Conservation (phyloP, 2,329 filamentous ascomycete species). For the Diaporthe citriasiana region DNA sequence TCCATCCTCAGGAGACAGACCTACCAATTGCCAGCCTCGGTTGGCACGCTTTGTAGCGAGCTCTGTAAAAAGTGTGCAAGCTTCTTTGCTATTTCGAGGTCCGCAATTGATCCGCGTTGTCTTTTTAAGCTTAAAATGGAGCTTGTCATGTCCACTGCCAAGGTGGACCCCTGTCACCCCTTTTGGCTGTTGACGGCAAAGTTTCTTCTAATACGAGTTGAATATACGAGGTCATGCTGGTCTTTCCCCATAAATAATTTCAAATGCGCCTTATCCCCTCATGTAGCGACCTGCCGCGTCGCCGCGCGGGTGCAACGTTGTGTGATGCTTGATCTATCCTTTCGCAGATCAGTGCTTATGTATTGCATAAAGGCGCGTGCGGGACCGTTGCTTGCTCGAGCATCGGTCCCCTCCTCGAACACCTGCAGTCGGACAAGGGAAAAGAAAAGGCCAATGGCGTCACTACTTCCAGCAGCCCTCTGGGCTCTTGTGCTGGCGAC, state of each 20-base stretch:
- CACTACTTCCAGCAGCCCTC: conserved; percentile 14
- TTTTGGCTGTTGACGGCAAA: neutral
- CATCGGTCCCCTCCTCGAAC: neutral
- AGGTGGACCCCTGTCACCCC: neutral
- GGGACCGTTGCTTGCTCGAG: neutral
- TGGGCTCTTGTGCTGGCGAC: conserved; percentile 21
- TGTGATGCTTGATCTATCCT: conserved; percentile 2
- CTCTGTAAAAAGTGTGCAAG: conserved; percentile 8
- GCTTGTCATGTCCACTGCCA: conserved; percentile 21
- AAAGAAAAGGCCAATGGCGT: neutral
- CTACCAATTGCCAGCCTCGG: neutral
- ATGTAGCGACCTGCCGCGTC: neutral
- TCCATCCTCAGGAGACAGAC: conserved; percentile 40
- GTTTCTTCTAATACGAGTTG: conserved; percentile 11
- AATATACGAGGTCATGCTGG: conserved; percentile 12
- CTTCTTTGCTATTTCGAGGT: conserved; percentile 21
- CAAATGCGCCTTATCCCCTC: conserved; percentile 9
- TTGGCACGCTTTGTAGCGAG: neutral
- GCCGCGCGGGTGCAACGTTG: conserved; percentile 7
- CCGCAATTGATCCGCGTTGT: conserved; percentile 29
- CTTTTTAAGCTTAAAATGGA: conserved; percentile 30
- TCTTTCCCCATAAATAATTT: conserved; percentile 19
- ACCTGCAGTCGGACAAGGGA: conserved; percentile 6
- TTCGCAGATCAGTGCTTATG: conserved; percentile 5
- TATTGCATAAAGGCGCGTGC: neutral